Conservation (phyloP, 1,284 basidiomycete genomes). For the Mycena citricolor region DNA sequence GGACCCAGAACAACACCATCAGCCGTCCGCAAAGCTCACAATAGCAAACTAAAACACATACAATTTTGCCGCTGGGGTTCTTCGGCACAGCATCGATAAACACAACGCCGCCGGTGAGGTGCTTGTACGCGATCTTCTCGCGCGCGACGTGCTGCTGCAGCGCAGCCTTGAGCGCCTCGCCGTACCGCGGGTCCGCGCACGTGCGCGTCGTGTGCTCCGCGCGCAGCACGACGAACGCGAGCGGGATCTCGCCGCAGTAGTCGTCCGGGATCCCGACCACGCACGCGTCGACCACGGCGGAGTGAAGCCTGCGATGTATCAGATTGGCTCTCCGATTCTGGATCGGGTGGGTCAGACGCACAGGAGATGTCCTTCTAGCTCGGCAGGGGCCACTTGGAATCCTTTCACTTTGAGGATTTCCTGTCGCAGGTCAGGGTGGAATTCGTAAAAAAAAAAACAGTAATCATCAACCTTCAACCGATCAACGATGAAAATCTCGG, state of each 20-base stretch:
- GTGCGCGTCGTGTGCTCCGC: conserved; percentile 43
- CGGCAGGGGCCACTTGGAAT: conserved; percentile 12
- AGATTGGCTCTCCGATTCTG: background rate
- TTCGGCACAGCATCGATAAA: conserved; percentile 71
- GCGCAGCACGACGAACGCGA: conserved; percentile 68
- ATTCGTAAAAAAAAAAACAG: background rate
- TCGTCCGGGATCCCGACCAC: conserved; percentile 79
- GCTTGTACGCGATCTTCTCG: conserved; percentile 70
- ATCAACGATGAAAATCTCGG: conserved; percentile 61
- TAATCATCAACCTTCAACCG: conserved; percentile 40
- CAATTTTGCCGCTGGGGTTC: conserved; percentile 70
- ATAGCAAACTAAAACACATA: conserved; percentile 31
- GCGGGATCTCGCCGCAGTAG: conserved; percentile 75
- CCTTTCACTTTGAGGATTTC: conserved; percentile 13
- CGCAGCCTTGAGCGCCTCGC: conserved; percentile 44
- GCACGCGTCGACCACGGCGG: conserved; percentile 49
- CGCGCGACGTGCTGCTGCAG: conserved; percentile 62
- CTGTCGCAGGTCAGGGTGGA: conserved; percentile 4
- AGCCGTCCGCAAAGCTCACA: too few species aligned
- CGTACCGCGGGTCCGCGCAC: conserved; percentile 31
- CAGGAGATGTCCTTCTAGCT: conserved; percentile 58
- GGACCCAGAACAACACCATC: too few species aligned
- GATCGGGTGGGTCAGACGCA: too few species aligned
- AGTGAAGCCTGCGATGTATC: conserved; percentile 28
- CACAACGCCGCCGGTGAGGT: conserved; percentile 64